Base-by-base conservation (phyloP, 2,329 filamentous ascomycete genomes). In the Dactylellina leptospora region DNA sequence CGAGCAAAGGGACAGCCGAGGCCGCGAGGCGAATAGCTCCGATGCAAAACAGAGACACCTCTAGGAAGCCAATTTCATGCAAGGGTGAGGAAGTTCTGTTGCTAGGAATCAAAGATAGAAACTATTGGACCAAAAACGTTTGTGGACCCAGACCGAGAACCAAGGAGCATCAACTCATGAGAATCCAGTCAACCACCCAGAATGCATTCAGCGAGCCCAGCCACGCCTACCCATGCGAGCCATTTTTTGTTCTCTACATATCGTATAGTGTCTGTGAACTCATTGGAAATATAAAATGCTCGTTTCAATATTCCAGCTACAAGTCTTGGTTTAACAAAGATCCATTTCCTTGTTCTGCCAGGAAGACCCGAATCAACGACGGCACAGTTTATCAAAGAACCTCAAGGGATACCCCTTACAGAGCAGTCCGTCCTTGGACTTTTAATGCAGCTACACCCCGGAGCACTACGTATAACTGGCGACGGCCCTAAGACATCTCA, bases 401-500 rank as follows among this genome's bases (percentile, higher is more conserved):
- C 54, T 59, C 51, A 58, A 59, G 66, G 66, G 53, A 58, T 53
- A 33, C 40, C 64, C 58, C 66, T 63, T 71, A 58, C 66, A 58
- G 22, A 13, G 22, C 30, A 56, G 44, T 33, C 53, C 28, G 8
- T 42, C 42, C 8, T 51, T 51, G 23, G 61, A 42, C 4, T 51
- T 44, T 48, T 33, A 48, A 48, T 63, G 18, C 28, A 9, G 18
- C 10, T 22, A 10, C 4, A 13, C 33, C 60, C 60, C 54, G 30
- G 60, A 55, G 44, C 40, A 63, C 27, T 27, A 33, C 48, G 36
- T 62, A 27, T 56, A 23, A 71, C 42, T 63, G 66, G 58, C 66
- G 30, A 56, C 44, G 30, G 42, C 44, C n/a, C 54, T 56, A 71
- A 71, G 66, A 71, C 66, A 71, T 47, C 33, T 71, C 66, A 71